Percentiles rank a stretch among this genome's conserved stretches.
Conservation (phyloP, 805 yeast species). For the Suhomyces tanzawaensis region DNA sequence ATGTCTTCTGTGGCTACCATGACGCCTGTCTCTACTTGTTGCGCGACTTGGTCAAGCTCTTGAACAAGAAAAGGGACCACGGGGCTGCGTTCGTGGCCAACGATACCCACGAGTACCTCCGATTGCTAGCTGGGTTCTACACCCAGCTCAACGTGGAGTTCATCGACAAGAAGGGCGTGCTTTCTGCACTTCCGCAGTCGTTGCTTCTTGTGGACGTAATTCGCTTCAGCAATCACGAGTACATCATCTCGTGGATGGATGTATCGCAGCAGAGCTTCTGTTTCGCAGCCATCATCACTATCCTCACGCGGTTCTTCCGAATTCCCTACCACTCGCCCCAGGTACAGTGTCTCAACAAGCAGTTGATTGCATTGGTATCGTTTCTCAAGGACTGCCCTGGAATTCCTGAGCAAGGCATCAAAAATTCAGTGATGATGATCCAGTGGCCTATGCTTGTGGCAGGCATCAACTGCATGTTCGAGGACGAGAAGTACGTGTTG, state of each 20-base stretch:
- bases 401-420: constrained; percentile 4
- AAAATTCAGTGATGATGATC: constrained; percentile 19
- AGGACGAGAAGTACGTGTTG: constrained; percentile 11
- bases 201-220: constrained; percentile 14
- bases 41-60: constrained; percentile 39
- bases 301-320: constrained; percentile 16
- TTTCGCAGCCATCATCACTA: constrained; percentile 15
- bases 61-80: constrained; percentile 21
- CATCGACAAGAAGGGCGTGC: constrained; percentile 8
- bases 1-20: constrained; percentile 48
- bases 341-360: constrained; percentile 12
- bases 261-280: constrained; percentile 17
- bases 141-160: constrained; percentile 11
- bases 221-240: constrained; percentile 3
- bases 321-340: constrained; percentile 16
- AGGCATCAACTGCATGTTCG: constrained; percentile 16
- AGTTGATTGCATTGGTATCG: constrained; percentile 10
- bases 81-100: constrained; percentile 8
- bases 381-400: constrained; percentile 9
- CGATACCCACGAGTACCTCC: constrained; percentile 21
- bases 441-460: constrained; percentile 25
- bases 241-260: constrained; percentile 20
- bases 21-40: constrained; percentile 32
- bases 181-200: constrained; percentile 4
- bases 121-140: constrained; percentile 18